These are phyloP conservation scores for Colletotrichum sublineola DNA, from an alignment of 2,329 filamentous ascomycete genomes.

Conservation along the genomic window DNA sequence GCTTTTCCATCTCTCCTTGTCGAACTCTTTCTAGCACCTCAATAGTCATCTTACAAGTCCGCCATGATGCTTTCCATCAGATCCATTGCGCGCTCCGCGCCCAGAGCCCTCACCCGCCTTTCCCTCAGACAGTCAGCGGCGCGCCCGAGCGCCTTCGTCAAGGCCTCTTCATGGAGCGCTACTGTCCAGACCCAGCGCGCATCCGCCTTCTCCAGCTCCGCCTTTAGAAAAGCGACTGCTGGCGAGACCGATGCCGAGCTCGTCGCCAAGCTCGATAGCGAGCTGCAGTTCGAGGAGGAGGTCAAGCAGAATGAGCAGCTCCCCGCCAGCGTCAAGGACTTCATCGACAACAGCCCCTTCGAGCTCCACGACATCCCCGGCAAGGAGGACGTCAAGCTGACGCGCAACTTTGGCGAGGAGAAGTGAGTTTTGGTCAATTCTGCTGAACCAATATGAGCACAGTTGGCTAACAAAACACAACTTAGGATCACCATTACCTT, in stretches of 20 bases:
- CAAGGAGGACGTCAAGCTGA: slow-evolving; percentile 88
- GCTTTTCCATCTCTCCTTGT: slow-evolving; percentile 11
- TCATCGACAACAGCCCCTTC: slow-evolving; percentile 87
- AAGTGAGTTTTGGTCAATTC: slow-evolving; percentile 68
- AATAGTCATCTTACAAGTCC: not conserved
- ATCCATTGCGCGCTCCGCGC: slow-evolving; percentile 74
- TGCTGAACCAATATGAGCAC: not conserved
- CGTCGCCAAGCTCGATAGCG: slow-evolving; percentile 85
- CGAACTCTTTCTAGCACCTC: slow-evolving; percentile 11
- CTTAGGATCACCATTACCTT: slow-evolving; percentile 82
- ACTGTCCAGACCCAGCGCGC: slow-evolving; percentile 55
- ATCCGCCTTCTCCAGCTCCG: slow-evolving; percentile 63
- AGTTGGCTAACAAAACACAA: slow-evolving; percentile 33
- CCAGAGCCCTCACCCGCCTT: slow-evolving; percentile 72
- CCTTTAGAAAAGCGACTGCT: slow-evolving; percentile 56
- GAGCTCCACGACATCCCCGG: slow-evolving; percentile 86
- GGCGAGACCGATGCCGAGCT: slow-evolving; percentile 81
- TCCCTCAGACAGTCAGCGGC: slow-evolving; percentile 65
- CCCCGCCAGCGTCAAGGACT: slow-evolving; percentile 86
- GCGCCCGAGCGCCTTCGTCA: slow-evolving; percentile 64
- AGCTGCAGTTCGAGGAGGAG: slow-evolving; percentile 86
- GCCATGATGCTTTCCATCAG: slow-evolving; percentile 78
- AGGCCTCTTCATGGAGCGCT: slow-evolving; percentile 55
- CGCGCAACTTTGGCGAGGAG: slow-evolving; percentile 87
- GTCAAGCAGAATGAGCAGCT: slow-evolving; percentile 80